Evolutionary conservation across 176 grass and related monocot genomes (phyloP).

Genomic region (Zea mays): Zm-B73-REFERENCE-NAM-5.0 NC_050103.1:179590501-179591000

Average conservation of each 20-base stretch:
- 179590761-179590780: slow-evolving; percentile 27
- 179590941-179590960: slow-evolving; percentile 8
- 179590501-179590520: background rate
- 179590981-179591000: background rate
- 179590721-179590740: slow-evolving; percentile 3
- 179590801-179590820: slow-evolving; percentile 31
- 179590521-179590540: background rate
- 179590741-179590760: slow-evolving; percentile 36
- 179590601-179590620: slow-evolving; percentile 8
- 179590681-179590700: background rate
- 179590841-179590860: slow-evolving; percentile 28
- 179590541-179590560: background rate
- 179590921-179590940: background rate
- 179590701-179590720: background rate
- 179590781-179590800: slow-evolving; percentile 13
- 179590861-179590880: slow-evolving; percentile 38
- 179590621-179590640: background rate
- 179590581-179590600: slow-evolving; percentile 10
- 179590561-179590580: background rate
- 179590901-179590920: background rate
- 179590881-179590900: slow-evolving; percentile 1
- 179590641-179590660: background rate
- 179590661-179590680: background rate
- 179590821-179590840: slow-evolving; percentile 32
- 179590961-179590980: background rate